A percentile compares a stretch with the other conserved stretches of the same genome.
Conservation (phyloP, 345 rosid genomes). For the Eucalyptus dawsonii region DNA sequence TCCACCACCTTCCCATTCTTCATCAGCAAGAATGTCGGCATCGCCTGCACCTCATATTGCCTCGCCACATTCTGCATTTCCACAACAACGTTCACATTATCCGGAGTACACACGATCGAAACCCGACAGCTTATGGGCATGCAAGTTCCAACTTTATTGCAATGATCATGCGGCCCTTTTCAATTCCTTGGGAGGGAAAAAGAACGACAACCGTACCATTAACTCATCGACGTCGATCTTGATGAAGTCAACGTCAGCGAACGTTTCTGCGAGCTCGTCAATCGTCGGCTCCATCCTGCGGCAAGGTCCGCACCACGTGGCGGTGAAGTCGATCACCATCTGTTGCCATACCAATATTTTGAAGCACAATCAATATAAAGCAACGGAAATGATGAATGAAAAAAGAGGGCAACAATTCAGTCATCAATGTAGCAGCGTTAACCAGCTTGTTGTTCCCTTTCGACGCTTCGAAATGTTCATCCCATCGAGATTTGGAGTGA, state of each 20-base stretch:
- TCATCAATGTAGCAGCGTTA: not conserved
- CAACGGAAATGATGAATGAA: not conserved
- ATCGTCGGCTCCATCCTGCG: slow-evolving; percentile 37
- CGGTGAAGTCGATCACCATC: slow-evolving; percentile 70
- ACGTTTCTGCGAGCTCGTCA: slow-evolving; percentile 40
- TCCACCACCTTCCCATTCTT: slow-evolving; percentile 56
- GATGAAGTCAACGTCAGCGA: slow-evolving; percentile 48
- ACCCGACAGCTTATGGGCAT: not conserved
- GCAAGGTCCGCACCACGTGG: slow-evolving; percentile 81
- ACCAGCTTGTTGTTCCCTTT: slow-evolving; percentile 59
- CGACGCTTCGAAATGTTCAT: slow-evolving; percentile 31
- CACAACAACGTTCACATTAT: not conserved
- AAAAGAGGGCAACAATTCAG: not conserved
- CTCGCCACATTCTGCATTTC: slow-evolving; percentile 30
- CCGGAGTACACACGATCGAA: not conserved
- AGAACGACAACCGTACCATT: slow-evolving; percentile 4
- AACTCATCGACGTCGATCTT: slow-evolving; percentile 62
- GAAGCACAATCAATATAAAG: too few species aligned
- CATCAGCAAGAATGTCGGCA: slow-evolving; percentile 52
- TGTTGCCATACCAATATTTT: not conserved
- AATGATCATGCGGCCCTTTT: not conserved
- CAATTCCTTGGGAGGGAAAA: not conserved
- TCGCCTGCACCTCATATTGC: slow-evolving; percentile 15
- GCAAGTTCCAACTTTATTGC: not conserved
- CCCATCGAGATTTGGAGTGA: slow-evolving; percentile 50